Conservation (phyloP, 2,329 filamentous ascomycete species). For the Septoria petroselini region DNA sequence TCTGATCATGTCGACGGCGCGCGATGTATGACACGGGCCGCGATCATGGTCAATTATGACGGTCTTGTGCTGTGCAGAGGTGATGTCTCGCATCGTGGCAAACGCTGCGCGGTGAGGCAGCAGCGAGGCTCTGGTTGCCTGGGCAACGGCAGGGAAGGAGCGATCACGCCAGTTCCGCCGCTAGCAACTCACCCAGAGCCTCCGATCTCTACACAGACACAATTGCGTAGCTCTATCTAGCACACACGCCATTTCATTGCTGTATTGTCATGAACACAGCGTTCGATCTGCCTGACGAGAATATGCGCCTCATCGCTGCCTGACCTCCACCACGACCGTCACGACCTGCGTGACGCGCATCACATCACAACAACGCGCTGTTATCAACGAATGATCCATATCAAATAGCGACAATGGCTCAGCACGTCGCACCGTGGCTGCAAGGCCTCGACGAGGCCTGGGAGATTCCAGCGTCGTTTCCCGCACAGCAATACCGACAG, state of each 20-base stretch:
- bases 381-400: constrained; percentile 18
- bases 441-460: constrained; percentile 69
- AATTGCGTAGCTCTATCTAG: not conserved
- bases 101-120: constrained; percentile 5
- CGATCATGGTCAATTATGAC: not conserved
- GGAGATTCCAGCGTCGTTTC: constrained; percentile 24
- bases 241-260: too few species aligned
- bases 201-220: not conserved
- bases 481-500: not conserved
- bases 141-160: not conserved
- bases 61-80: not conserved
- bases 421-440: constrained; percentile 64
- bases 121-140: constrained; percentile 7
- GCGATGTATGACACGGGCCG: not conserved
- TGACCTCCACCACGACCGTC: not conserved
- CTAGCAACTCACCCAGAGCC: not conserved
- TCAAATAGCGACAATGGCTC: constrained; percentile 25
- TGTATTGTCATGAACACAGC: too few species aligned
- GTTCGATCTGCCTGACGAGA: not conserved
- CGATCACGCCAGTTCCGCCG: not conserved
- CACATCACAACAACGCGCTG: constrained; percentile 24
- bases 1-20: constrained; percentile 28
- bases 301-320: not conserved
- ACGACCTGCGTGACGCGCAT: not conserved
- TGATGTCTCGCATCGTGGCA: not conserved